phyloP scores from a whole-genome alignment of 2,329 filamentous ascomycete species.

The Sclerotinia sclerotiorum region DNA sequence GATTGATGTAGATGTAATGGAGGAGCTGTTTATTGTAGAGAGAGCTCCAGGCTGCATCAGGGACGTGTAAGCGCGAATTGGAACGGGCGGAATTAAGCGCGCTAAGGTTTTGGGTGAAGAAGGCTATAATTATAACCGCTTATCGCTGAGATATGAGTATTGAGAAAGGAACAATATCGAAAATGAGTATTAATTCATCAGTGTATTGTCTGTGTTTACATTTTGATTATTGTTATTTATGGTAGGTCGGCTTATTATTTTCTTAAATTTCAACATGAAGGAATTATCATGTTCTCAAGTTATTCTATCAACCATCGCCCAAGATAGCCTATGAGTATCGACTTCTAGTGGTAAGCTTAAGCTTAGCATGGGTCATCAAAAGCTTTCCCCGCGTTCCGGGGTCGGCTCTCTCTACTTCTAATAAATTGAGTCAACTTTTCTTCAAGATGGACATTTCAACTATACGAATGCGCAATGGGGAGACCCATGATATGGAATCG shows the following conservation, averaged over 20 bases:
- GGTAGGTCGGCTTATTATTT: not conserved
- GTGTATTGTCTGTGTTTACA: not conserved
- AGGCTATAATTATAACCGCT: not conserved
- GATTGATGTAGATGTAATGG: not conserved
- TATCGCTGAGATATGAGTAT: not conserved
- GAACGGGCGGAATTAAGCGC: conserved; percentile 21
- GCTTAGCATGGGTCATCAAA: conserved; percentile 2
- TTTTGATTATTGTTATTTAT: not conserved
- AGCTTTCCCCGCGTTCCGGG: conserved; percentile 18
- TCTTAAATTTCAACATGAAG: no score
- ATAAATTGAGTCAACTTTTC: not conserved
- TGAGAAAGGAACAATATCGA: no score
- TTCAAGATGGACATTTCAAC: not conserved
- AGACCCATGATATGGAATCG: conserved; percentile 22
- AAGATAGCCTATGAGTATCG: no score
- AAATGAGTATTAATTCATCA: not conserved
- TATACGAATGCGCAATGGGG: conserved; percentile 26
- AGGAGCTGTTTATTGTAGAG: conserved; percentile 12
- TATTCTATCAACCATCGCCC: no score
- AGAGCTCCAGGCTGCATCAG: conserved; percentile 19
- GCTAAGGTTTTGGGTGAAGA: not conserved
- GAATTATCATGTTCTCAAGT: not conserved
- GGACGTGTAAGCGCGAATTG: conserved; percentile 17
- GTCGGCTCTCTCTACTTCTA: not conserved
- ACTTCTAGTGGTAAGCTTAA: not conserved